Percentiles rank a stretch among this genome's conserved stretches.
Evolutionary conservation across 2,329 filamentous ascomycete species (phyloP).

Genomic region (Fusarium floridanum): DNA sequence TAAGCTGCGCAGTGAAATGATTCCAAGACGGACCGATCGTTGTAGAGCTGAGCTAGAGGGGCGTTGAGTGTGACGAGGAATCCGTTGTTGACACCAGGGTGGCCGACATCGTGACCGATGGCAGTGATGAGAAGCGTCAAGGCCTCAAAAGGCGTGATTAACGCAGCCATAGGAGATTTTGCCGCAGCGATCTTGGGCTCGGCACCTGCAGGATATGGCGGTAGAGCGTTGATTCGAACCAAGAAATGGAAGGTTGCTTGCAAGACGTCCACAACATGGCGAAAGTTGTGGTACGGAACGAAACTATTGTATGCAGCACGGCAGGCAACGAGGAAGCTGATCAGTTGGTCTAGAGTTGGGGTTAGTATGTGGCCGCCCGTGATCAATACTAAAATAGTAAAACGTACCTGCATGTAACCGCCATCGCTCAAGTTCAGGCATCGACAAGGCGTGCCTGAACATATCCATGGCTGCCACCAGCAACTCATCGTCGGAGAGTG

Average conservation of each 20-base stretch:
- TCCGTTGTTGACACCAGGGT: slow-evolving; percentile 97
- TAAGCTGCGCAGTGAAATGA: slow-evolving; percentile 98
- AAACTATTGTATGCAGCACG: slow-evolving; percentile 96
- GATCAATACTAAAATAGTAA: slow-evolving; percentile 11
- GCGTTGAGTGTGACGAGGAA: slow-evolving; percentile 94
- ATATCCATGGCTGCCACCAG: slow-evolving; percentile 88
- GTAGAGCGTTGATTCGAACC: slow-evolving; percentile 81
- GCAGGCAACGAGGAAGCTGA: slow-evolving; percentile 87
- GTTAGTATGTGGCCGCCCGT: slow-evolving; percentile 54
- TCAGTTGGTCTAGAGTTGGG: slow-evolving; percentile 75
- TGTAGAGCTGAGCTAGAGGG: slow-evolving; percentile 93
- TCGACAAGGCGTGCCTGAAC: slow-evolving; percentile 86
- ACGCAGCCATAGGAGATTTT: slow-evolving; percentile 76
- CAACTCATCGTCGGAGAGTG: slow-evolving; percentile 90
- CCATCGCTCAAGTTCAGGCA: slow-evolving; percentile 86
- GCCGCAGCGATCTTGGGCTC: slow-evolving; percentile 47
- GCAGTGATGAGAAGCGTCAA: slow-evolving; percentile 91
- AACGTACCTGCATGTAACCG: slow-evolving; percentile 79
- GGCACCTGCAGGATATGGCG: slow-evolving; percentile 69
- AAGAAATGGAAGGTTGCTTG: slow-evolving; percentile 95
- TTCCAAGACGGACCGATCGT: slow-evolving; percentile 95
- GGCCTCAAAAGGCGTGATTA: slow-evolving; percentile 89
- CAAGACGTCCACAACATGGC: slow-evolving; percentile 95
- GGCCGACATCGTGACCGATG: slow-evolving; percentile 98
- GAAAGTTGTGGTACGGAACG: slow-evolving; percentile 98